Evolutionary conservation across 2,329 filamentous ascomycete species (phyloP).

Genomic region (Paramyrothecium sp.): DNA sequence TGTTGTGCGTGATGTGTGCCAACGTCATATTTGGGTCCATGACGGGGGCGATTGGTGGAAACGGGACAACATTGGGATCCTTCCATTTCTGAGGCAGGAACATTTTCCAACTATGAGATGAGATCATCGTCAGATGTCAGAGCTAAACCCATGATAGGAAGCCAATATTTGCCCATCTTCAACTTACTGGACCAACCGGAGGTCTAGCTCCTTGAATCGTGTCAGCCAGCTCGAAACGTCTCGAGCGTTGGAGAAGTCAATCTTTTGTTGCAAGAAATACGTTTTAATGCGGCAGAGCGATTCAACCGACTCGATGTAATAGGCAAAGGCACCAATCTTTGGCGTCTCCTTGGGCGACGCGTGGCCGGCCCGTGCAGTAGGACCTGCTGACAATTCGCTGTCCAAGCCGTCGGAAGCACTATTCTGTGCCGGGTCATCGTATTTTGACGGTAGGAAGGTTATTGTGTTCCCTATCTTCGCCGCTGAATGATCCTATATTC

Average conservation of each 20-base stretch:
- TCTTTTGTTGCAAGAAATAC: slow-evolving; percentile 39
- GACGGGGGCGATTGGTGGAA: background rate
- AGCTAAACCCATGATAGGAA: background rate
- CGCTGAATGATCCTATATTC: slow-evolving; percentile 36
- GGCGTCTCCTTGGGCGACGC: slow-evolving; percentile 25
- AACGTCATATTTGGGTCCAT: slow-evolving; percentile 50
- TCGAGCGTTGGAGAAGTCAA: slow-evolving; percentile 31
- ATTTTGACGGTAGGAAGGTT: slow-evolving; percentile 23
- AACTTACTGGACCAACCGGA: slow-evolving; percentile 33
- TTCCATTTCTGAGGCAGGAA: slow-evolving; percentile 16
- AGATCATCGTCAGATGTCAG: background rate
- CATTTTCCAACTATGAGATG: slow-evolving; percentile 11
- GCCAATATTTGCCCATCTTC: background rate
- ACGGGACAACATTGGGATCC: slow-evolving; percentile 10
- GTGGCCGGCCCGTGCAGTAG: slow-evolving; percentile 1
- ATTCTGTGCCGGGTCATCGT: background rate
- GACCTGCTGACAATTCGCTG: background rate
- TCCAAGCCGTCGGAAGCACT: background rate
- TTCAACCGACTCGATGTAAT: slow-evolving; percentile 41
- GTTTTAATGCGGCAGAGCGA: slow-evolving; percentile 37
- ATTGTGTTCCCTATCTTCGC: slow-evolving; percentile 29
- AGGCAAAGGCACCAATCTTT: slow-evolving; percentile 39
- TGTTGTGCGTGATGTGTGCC: slow-evolving; percentile 45
- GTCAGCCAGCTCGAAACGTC: slow-evolving; percentile 39
- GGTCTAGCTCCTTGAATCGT: slow-evolving; percentile 42